Evolutionary conservation across 345 rosid species (phyloP), one percentile per base, ranked within the genome.

Genomic region (Alliaria petiolata): DNA sequence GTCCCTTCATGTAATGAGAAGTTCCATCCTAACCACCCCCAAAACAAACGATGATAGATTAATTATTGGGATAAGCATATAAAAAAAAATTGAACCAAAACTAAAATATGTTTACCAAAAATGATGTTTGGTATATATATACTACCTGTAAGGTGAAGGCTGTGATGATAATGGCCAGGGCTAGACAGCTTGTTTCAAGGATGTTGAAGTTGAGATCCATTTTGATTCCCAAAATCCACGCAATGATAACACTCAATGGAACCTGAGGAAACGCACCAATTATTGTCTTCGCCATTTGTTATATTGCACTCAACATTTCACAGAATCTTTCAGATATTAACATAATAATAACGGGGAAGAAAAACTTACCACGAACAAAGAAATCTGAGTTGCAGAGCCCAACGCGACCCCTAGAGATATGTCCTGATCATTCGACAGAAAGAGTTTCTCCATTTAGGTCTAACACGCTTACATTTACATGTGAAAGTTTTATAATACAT

Each of bases 1-100:
- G 52, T 44, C 98, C 97, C 77, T 93, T 93, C 84, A 93, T 49
- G 86, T 93, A 91, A 75, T 93, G 95, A 57, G 98, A 91, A 46
- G 87, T 91, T 7, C 97, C 97, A 79, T 91, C 98, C 97, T 93
- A 28, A 61, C 34, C 42, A 31, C 1, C 22, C 70, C 45, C 51
- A 62, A 54, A 33, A 59, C 15, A 7, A 26, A 52, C 5, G 20
- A 4, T 36, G 6, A 5, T 22, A 28, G n/a, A 40, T 22, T 47
- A 15, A 31, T 31, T 40, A 30, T 34, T 12, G 25, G n/a, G n/a
- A n/a, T n/a, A 10, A 1, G 1, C 9, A 50, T 22, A 12, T 6
- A 0, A 17, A 6, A 54, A 7, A 8, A 26, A 46, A n/a, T 0
- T 20, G 7, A 28, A 26, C 42, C 20, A 43, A 57, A 38, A 59